Evolutionary conservation across 129 eudicot species (phyloP).

Genomic region (Centaurea solstitialis): DNA sequence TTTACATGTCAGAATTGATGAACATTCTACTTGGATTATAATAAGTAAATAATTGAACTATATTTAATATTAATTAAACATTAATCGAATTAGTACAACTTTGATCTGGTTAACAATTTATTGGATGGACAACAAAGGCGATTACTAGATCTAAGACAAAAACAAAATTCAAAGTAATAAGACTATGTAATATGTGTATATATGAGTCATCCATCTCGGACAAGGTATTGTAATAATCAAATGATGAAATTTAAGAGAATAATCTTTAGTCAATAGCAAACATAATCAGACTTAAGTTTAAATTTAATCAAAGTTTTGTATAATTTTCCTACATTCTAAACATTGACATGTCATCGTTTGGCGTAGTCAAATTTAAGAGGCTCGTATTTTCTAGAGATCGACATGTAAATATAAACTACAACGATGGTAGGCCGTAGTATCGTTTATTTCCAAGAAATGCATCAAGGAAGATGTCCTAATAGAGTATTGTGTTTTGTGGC

Average conservation of each 20-base stretch:
- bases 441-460: background rate
- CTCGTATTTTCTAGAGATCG: background rate
- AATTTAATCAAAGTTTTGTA: background rate
- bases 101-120: background rate
- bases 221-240: background rate
- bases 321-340: background rate
- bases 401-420: background rate
- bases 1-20: background rate
- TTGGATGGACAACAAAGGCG: slow-evolving; percentile 1
- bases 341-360: background rate
- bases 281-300: slow-evolving; percentile 10
- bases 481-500: background rate
- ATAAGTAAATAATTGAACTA: background rate
- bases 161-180: background rate
- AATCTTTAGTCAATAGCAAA: slow-evolving; percentile 9
- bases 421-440: background rate
- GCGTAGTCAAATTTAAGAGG: background rate
- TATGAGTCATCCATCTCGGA: background rate
- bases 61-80: background rate
- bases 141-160: background rate
- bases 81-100: background rate
- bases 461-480: background rate
- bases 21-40: background rate
- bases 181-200: background rate
- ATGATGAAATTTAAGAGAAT: slow-evolving; percentile 5